Percentiles rank a stretch among this genome's conserved stretches.
Conservation (phyloP, 306 rosid genomes). For the Ceratonia siliqua region DNA sequence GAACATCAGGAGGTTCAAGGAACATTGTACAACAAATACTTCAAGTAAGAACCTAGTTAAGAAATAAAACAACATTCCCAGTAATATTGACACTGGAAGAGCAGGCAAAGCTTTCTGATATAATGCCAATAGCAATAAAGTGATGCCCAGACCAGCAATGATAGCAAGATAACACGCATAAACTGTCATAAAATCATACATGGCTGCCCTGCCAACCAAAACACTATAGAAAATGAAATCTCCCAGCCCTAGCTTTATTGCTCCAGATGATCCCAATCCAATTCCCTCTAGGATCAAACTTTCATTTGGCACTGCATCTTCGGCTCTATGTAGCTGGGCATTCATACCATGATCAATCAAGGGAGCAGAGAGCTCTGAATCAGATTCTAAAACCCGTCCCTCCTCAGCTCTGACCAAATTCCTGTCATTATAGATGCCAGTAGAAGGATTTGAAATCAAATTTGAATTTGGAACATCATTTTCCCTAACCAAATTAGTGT, state of each 20-base stretch:
- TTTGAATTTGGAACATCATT: constrained; percentile 28
- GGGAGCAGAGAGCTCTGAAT: constrained; percentile 54
- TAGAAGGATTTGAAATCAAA: constrained; percentile 29
- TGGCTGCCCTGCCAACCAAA: constrained; percentile 94
- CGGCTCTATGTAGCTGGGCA: constrained; percentile 35
- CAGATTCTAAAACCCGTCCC: constrained; percentile 45
- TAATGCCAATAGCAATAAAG: constrained; percentile 81
- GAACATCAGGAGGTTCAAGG: constrained; percentile 87
- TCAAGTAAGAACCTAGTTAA: constrained; percentile 84
- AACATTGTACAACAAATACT: constrained; percentile 80
- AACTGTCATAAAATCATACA: constrained; percentile 95
- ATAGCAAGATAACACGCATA: constrained; percentile 97
- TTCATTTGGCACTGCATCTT: constrained; percentile 44
- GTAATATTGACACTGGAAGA: constrained; percentile 77
- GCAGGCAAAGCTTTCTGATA: constrained; percentile 96
- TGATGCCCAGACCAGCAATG: constrained; percentile 86
- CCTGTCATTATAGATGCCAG: constrained; percentile 20
- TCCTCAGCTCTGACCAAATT: constrained; percentile 59
- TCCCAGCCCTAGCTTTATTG: constrained; percentile 91
- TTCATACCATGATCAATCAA: constrained; percentile 54
- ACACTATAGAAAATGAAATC: constrained; percentile 96
- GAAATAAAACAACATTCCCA: constrained; percentile 80
- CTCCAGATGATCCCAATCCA: constrained; percentile 89
- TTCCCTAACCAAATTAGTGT: constrained; percentile 17
- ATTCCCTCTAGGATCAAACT: constrained; percentile 77